Evolutionary conservation across 163 green algal genomes (phyloP), one percentile per base, ranked within the genome.

Genomic region (Chlorella variabilis): DNA sequence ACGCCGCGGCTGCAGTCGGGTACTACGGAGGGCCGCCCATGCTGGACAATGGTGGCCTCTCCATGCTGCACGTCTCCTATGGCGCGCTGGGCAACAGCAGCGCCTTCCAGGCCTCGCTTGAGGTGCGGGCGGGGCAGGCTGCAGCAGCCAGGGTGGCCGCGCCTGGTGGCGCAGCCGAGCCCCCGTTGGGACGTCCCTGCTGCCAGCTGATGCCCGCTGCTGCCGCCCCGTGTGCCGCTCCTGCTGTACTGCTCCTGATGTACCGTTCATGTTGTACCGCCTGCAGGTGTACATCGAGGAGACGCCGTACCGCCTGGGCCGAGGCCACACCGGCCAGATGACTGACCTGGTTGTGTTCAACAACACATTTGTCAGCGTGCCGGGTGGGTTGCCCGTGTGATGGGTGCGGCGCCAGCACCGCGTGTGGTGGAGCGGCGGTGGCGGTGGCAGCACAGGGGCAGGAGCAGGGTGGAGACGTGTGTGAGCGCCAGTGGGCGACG

Each of bases 41-140:
- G 54, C 78, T 94, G 38, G 86, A 89, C n/a, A 58, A 88, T 7
- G 87, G 81, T 4, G 91, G 90, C 8, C 86, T 97, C 33, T 49
- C 79, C 18, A 94, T 97, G 87, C 91, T 97, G 85, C 92, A 97
- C 75, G 83, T 86, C n/a, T 83, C 90, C 77, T 92, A 74, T 59
- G 70, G 29, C 4, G 68, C 38, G 76, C 77, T 71, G 33, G 84
- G 84, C 54, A 84, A 88, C 68, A 76, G 42, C 34, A 78, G 33
- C 39, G 67, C 56, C 5, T 89, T 93, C 73, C 61, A 65, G 25
- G 78, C 54, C 18, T 83, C 86, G 1, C 29, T 91, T 20, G 68
- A 87, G 71, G 83, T 87, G 63, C 49, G 83, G 23, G 71, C 21
- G 31, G 49, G 29, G 51, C 48, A 18, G 15, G 4, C 8, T 6